phyloP scores from a whole-genome alignment of 2,329 filamentous ascomycete genomes.

The Sporothrix pallida region DNA sequence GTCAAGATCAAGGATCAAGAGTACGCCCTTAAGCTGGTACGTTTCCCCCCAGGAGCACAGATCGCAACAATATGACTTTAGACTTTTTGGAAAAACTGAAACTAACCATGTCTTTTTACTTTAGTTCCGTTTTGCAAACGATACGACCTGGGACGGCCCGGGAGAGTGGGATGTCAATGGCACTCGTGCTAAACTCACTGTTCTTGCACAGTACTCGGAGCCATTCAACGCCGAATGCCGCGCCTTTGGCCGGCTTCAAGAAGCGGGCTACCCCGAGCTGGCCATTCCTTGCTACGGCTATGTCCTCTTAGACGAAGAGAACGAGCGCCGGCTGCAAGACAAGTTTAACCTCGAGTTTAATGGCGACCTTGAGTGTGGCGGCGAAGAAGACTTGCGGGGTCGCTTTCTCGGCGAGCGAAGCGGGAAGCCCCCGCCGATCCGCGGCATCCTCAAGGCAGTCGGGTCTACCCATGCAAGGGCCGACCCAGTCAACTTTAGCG shows the following conservation, averaged over 20 bases:
- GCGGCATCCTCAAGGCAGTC: not conserved
- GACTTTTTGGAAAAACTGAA: not conserved
- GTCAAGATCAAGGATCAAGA: conserved; percentile 35
- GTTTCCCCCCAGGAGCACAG: not conserved
- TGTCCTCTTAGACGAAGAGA: conserved; percentile 39
- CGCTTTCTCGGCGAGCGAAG: conserved; percentile 15
- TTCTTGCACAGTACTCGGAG: conserved; percentile 35
- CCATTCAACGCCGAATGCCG: conserved; percentile 42
- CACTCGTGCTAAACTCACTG: conserved; percentile 31
- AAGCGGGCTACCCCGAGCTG: conserved; percentile 40
- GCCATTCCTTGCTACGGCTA: conserved; percentile 42
- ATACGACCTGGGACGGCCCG: conserved; percentile 35
- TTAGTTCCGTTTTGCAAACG: conserved; percentile 26
- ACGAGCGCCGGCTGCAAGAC: conserved; percentile 18
- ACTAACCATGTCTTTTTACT: not conserved
- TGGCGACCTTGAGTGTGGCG: not conserved
- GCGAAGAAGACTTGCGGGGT: not conserved
- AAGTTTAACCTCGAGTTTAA: conserved; percentile 6
- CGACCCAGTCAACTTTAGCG: not conserved
- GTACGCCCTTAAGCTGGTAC: conserved; percentile 8
- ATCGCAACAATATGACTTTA: not conserved
- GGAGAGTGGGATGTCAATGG: not conserved
- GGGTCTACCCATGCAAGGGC: not conserved
- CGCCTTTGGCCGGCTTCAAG: conserved; percentile 42
- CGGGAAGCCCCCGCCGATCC: conserved; percentile 3